Evolutionary conservation across 805 yeast genomes (phyloP).

Genomic region (Schwanniomyces sp.): DNA sequence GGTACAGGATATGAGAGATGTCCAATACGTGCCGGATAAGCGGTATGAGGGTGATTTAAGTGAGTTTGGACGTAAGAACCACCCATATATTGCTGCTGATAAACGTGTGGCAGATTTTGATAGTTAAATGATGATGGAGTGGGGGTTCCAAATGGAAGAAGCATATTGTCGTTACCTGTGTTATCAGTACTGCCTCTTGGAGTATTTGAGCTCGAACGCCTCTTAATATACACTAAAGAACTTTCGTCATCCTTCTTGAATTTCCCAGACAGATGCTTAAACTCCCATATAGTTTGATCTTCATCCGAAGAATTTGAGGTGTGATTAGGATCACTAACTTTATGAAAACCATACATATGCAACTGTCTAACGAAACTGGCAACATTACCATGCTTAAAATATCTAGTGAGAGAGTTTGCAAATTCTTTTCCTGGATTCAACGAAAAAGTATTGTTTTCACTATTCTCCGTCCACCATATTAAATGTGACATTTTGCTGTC

Average conservation of each 20-base stretch:
- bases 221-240: slow-evolving; percentile 44
- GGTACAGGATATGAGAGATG: neutral
- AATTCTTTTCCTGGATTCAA: slow-evolving; percentile 65
- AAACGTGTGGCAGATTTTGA: slow-evolving; percentile 9
- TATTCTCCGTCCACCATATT: slow-evolving; percentile 46
- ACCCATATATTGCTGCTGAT: slow-evolving; percentile 1
- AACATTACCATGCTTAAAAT: slow-evolving; percentile 92
- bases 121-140: slow-evolving; percentile 8
- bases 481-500: slow-evolving; percentile 33
- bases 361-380: slow-evolving; percentile 91
- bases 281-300: slow-evolving; percentile 48
- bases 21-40: neutral
- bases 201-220: slow-evolving; percentile 44
- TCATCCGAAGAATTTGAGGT: slow-evolving; percentile 3
- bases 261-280: slow-evolving; percentile 52
- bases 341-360: slow-evolving; percentile 96
- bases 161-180: neutral
- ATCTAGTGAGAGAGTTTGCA: slow-evolving; percentile 60
- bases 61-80: slow-evolving; percentile 3
- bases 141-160: slow-evolving; percentile 10
- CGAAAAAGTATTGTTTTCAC: slow-evolving; percentile 56
- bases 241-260: slow-evolving; percentile 49
- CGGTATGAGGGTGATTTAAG: slow-evolving; percentile 1
- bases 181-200: slow-evolving; percentile 8
- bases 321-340: slow-evolving; percentile 52